phyloP scores from a whole-genome alignment of 768 basidiomycete genomes.

The Collybia sp. region DNA sequence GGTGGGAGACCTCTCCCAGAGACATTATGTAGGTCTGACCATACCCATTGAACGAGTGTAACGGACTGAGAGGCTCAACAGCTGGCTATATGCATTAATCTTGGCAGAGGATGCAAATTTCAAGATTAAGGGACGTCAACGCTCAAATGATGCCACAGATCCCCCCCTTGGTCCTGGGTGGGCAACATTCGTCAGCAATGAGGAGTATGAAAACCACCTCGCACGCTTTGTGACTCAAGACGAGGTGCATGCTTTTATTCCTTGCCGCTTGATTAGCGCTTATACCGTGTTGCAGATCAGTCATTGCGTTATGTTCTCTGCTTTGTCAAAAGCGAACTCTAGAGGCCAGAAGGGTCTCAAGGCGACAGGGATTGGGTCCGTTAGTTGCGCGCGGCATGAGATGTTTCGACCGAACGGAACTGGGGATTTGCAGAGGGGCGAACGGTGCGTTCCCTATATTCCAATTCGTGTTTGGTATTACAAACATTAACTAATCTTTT shows the following conservation, averaged over 20 bases:
- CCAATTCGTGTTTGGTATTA: not conserved
- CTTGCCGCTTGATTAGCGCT: too few species aligned
- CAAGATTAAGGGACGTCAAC: too few species aligned
- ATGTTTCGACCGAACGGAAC: constrained; percentile 19
- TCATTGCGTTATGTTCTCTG: constrained; percentile 17
- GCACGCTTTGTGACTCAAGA: constrained; percentile 6
- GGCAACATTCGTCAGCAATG: too few species aligned
- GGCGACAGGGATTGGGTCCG: constrained; percentile 20
- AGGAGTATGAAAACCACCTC: too few species aligned
- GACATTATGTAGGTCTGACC: constrained; percentile 4
- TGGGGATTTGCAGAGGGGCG: constrained; percentile 25
- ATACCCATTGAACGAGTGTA: too few species aligned
- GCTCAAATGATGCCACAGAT: too few species aligned
- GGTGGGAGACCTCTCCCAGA: constrained; percentile 12
- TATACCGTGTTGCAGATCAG: constrained; percentile 10
- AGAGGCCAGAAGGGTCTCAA: not conserved
- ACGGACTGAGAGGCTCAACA: too few species aligned
- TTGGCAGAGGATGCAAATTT: too few species aligned
- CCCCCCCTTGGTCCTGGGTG: too few species aligned
- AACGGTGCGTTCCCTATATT: constrained; percentile 15
- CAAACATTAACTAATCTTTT: not conserved
- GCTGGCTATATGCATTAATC: too few species aligned
- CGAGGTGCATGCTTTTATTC: too few species aligned
- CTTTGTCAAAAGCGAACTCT: constrained; percentile 14
- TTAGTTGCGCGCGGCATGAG: constrained; percentile 23